These are phyloP conservation scores for Colletotrichum sidae DNA, from an alignment of 2,329 filamentous ascomycete species.

Conservation along the genomic window DNA sequence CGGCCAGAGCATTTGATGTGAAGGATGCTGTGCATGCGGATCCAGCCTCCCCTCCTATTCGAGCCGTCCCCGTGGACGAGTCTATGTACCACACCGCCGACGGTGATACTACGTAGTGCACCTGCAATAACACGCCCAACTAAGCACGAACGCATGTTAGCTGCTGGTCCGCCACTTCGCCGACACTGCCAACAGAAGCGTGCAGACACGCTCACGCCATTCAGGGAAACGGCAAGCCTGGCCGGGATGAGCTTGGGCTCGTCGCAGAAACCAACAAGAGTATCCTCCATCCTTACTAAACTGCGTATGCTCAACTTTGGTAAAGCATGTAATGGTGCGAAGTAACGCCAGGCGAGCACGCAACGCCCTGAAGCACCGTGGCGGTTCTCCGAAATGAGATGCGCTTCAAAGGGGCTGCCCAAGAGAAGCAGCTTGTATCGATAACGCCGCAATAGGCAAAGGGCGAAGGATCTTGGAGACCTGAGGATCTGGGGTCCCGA, in stretches of 20 bases:
- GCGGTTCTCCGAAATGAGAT: conserved; percentile 20
- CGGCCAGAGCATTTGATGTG: too few species aligned
- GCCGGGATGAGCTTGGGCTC: conserved; percentile 16
- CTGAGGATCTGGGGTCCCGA: conserved; percentile 2
- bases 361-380: conserved; percentile 30
- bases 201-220: conserved; percentile 22
- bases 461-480: conserved; percentile 4
- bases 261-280: conserved; percentile 10
- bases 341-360: conserved; percentile 9
- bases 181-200: conserved; percentile 11
- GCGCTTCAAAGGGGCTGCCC: conserved; percentile 1
- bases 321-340: background rate
- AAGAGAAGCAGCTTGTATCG: conserved; percentile 1
- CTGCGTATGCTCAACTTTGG: too few species aligned
- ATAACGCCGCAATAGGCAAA: conserved; percentile 31
- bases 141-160: background rate
- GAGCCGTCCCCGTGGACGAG: conserved; percentile 2
- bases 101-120: background rate
- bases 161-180: conserved; percentile 9
- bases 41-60: conserved; percentile 4
- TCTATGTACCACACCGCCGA: background rate
- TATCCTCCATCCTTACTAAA: too few species aligned
- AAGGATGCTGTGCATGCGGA: too few species aligned
- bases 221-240: conserved; percentile 20
- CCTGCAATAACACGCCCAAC: background rate